Evolutionary conservation across 2,329 filamentous ascomycete species (phyloP).

Genomic region (Colletotrichum echinochloae): DNA sequence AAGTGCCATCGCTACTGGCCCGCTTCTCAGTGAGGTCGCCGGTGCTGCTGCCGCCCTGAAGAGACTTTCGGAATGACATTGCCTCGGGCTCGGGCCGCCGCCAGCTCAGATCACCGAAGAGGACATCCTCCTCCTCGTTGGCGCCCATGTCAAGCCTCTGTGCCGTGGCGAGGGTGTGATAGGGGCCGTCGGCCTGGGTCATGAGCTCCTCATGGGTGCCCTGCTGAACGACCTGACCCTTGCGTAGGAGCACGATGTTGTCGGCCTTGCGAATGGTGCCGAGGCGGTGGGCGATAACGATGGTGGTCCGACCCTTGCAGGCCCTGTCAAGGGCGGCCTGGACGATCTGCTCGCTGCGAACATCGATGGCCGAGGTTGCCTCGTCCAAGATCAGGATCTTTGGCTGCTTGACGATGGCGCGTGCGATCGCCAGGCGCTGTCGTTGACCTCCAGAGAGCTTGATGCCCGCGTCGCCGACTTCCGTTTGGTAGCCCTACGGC

Average conservation of each 20-base stretch:
- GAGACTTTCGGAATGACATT: neutral
- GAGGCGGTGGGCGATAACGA: slow-evolving; percentile 68
- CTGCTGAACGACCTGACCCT: slow-evolving; percentile 66
- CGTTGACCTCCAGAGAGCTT: slow-evolving; percentile 76
- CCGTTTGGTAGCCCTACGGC: slow-evolving; percentile 65
- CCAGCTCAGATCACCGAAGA: slow-evolving; percentile 42
- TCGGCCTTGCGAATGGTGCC: slow-evolving; percentile 67
- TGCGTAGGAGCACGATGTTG: slow-evolving; percentile 67
- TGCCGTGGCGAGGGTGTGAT: slow-evolving; percentile 56
- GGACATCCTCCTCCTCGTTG: slow-evolving; percentile 33
- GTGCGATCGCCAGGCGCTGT: slow-evolving; percentile 69
- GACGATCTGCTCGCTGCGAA: slow-evolving; percentile 64
- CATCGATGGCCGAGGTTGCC: slow-evolving; percentile 71
- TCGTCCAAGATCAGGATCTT: slow-evolving; percentile 71
- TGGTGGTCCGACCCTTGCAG: slow-evolving; percentile 66
- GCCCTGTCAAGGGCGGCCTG: slow-evolving; percentile 62
- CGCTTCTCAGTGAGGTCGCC: slow-evolving; percentile 35
- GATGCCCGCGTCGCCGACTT: slow-evolving; percentile 73
- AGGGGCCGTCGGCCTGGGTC: slow-evolving; percentile 53
- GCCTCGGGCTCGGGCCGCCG: slow-evolving; percentile 28
- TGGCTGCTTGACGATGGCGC: slow-evolving; percentile 68
- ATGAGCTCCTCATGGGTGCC: slow-evolving; percentile 69
- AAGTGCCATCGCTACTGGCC: slow-evolving; percentile 27
- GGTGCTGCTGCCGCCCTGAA: slow-evolving; percentile 23
- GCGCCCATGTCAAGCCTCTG: slow-evolving; percentile 43